phyloP scores from a whole-genome alignment of 2,329 filamentous ascomycete genomes.

The Stagonosporopsis chrysanthemi region DNA sequence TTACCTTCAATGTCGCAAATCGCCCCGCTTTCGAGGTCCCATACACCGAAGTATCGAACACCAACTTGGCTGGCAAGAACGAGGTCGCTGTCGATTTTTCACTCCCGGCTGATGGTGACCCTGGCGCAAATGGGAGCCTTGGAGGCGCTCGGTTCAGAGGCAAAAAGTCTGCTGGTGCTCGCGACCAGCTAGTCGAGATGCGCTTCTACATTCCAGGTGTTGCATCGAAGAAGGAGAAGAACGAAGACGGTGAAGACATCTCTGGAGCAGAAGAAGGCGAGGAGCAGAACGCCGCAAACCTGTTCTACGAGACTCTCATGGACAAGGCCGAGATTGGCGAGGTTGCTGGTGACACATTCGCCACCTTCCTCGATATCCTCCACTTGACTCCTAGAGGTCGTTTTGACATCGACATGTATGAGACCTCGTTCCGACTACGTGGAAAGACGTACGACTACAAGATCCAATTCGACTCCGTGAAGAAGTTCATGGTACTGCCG shows the following conservation, averaged over 20 bases:
- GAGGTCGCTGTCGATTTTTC: constrained; percentile 97
- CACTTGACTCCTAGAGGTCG: constrained; percentile 98
- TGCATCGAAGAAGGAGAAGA: constrained; percentile 72
- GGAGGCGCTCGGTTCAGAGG: constrained; percentile 78
- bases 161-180: constrained; percentile 86
- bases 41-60: constrained; percentile 97
- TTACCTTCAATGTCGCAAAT: constrained; percentile 96
- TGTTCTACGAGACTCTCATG: constrained; percentile 98
- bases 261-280: constrained; percentile 66
- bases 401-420: constrained; percentile 99
- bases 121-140: constrained; percentile 74
- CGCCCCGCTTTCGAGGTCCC: constrained; percentile 95
- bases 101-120: constrained; percentile 74
- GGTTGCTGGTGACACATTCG: constrained; percentile 97
- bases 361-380: constrained; percentile 94
- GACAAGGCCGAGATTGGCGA: constrained; percentile 99
- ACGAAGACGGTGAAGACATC: constrained; percentile 72
- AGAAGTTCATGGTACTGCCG: constrained; percentile 98
- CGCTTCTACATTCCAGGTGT: constrained; percentile 97
- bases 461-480: constrained; percentile 96
- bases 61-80: constrained; percentile 95
- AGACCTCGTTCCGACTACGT: constrained; percentile 92
- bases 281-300: constrained; percentile 91
- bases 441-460: constrained; percentile 99
- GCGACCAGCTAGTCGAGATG: constrained; percentile 97